These are phyloP conservation scores for Solanum hybrid DNA, from an alignment of 305 asterid genomes.

Conservation along the genomic window DNA sequence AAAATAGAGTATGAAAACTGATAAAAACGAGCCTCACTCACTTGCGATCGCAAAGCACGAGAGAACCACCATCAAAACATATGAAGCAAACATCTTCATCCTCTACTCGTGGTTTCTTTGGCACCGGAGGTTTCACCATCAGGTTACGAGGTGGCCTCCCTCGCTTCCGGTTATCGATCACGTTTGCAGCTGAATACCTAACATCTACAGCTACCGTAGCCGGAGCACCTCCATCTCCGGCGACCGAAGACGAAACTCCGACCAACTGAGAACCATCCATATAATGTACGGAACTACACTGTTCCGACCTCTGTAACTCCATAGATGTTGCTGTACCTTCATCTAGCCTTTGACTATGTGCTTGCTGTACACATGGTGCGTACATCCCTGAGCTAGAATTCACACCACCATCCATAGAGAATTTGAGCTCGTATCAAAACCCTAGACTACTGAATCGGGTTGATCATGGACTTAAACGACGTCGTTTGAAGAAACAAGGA, in stretches of 20 bases:
- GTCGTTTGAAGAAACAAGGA: background rate
- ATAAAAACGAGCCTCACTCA: constrained; percentile 8
- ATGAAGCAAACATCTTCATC: constrained; percentile 78
- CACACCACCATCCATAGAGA: constrained; percentile 16
- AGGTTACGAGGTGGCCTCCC: constrained; percentile 67
- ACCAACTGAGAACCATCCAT: constrained; percentile 18
- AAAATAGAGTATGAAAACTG: background rate
- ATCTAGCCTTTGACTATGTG: constrained; percentile 51
- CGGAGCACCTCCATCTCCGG: constrained; percentile 19
- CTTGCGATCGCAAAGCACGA: constrained; percentile 73
- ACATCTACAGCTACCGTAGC: constrained; percentile 11
- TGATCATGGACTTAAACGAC: constrained; percentile 23
- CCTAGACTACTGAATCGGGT: constrained; percentile 7
- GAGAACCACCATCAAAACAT: constrained; percentile 78
- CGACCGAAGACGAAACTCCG: constrained; percentile 16
- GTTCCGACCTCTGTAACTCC: constrained; percentile 9
- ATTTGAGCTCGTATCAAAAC: constrained; percentile 1
- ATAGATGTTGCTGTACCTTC: constrained; percentile 20
- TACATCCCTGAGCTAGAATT: constrained; percentile 7
- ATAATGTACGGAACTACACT: constrained; percentile 15
- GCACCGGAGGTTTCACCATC: constrained; percentile 40
- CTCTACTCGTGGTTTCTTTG: constrained; percentile 24
- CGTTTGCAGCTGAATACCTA: constrained; percentile 12
- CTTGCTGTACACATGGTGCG: constrained; percentile 10
- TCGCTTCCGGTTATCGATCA: constrained; percentile 51